Evolutionary conservation across 805 yeast species (phyloP), one percentile per base, ranked within the genome.

Genomic region (Metschnikowia gruessii): DNA sequence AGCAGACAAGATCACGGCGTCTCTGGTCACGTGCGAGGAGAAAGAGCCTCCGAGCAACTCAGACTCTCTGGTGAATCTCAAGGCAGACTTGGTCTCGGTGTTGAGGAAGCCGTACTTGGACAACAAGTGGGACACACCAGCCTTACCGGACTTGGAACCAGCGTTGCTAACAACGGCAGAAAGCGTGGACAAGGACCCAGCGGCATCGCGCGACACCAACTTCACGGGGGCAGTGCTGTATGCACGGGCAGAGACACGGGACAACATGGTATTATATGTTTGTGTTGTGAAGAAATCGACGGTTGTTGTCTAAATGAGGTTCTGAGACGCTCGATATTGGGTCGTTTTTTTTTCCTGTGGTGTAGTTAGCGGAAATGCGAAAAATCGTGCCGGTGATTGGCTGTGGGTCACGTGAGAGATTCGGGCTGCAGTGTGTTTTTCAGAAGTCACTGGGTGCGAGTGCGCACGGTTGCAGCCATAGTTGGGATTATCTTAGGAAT

Each of bases 61-160:
- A 42, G 91, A 74, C 74, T 94, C 99, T 72, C 99, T 87, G 63
- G 90, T 86, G 62, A 91, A 77, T 75, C 98, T 87, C 65, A 94
- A 78, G 19, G 94, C 96, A 16, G 97, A 85, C 69, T 89, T 88
- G 59, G 81, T 68, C 52, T 76, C 76, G 47, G 96, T 89, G 77
- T 86, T 84, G 65, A 85, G 81, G 76, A 85, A 94, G 60, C 84
- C 85, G 69, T 82, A 90, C 69, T 89, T 81, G 62, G 92, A 80
- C 62, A 91, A 77, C 54, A 90, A 72, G 69, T 92, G 97, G 37
- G 97, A 77, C 56, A 85, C 71, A 72, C 98, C 99, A 46, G 91
- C 83, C 56, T 76, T 69, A 42, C 78, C 75, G 41, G 77, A 57
- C 67, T 94, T 85, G 48, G 97, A 81, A 56, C 98, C 98, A 54